Evolutionary conservation across 2,329 filamentous ascomycete species (phyloP).

Genomic region (Colletotrichum higginsianum): DNA sequence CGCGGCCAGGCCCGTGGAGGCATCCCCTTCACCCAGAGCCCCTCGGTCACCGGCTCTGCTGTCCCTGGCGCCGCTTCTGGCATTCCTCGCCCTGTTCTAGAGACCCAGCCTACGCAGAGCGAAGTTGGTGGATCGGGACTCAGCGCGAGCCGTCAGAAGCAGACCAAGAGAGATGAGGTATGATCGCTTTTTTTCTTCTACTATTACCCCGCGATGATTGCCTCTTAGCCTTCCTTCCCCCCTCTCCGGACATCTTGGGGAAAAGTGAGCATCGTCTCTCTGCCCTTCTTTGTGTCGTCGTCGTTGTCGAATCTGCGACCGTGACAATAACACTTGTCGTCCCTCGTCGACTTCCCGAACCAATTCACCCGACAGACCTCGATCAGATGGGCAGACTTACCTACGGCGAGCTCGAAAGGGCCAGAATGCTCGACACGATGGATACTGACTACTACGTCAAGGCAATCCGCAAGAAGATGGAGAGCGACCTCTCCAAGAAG

Average conservation of each 20-base stretch:
- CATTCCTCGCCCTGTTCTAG: conserved; percentile 81
- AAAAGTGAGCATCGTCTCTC: not conserved
- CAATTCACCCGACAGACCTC: not conserved
- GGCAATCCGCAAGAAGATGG: conserved; percentile 97
- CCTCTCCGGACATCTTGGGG: not conserved
- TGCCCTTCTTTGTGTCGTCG: not conserved
- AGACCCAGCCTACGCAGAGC: conserved; percentile 68
- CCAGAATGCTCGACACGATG: conserved; percentile 42
- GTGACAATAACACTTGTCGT: not conserved
- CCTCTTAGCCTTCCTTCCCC: not conserved
- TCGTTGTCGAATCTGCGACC: not conserved
- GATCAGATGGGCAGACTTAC: conserved; percentile 36
- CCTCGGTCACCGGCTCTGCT: conserved; percentile 46
- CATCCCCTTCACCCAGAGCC: conserved; percentile 74
- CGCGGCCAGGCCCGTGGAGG: conserved; percentile 71
- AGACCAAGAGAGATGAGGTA: conserved; percentile 99
- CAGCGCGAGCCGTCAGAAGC: conserved; percentile 95
- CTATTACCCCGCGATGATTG: conserved; percentile 29
- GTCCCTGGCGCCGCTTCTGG: conserved; percentile 63
- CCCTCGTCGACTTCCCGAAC: not conserved
- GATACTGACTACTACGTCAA: conserved; percentile 60
- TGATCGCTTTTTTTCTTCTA: conserved; percentile 47
- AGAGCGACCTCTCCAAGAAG: conserved; percentile 98
- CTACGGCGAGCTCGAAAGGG: conserved; percentile 42
- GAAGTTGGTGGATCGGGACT: conserved; percentile 78